Evolutionary conservation across 192 early-diverging fungal genomes (phyloP).

Genomic region (Backusella sp.): DNA sequence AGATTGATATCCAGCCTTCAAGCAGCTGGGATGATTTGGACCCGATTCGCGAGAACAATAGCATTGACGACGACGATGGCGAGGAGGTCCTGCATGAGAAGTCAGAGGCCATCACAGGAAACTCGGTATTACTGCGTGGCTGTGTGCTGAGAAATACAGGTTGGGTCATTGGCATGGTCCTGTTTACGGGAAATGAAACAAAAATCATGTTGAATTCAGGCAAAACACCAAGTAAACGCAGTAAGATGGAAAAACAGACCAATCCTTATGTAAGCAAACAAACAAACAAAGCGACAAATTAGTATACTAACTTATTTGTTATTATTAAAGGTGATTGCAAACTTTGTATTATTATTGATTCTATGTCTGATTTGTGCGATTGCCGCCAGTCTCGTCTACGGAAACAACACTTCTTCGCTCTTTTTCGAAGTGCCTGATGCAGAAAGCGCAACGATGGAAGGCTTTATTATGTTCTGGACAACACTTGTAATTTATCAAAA

Average conservation of each 20-base stretch:
- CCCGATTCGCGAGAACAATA: neutral
- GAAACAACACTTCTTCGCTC: constrained; percentile 47
- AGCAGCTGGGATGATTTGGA: neutral
- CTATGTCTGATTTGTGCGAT: constrained; percentile 74
- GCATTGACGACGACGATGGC: neutral
- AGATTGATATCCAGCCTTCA: constrained; percentile 14
- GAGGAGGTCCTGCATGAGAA: constrained; percentile 27
- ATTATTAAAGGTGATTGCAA: constrained; percentile 58
- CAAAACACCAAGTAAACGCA: constrained; percentile 65
- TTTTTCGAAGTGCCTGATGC: constrained; percentile 50
- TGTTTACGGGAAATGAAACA: constrained; percentile 76
- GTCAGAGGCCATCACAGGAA: constrained; percentile 54
- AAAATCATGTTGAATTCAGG: constrained; percentile 80
- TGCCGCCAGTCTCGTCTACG: constrained; percentile 62
- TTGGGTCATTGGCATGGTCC: constrained; percentile 70
- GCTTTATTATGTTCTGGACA: constrained; percentile 73
- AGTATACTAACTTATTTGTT: no score
- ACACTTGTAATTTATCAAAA: constrained; percentile 91
- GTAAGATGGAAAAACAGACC: constrained; percentile 66
- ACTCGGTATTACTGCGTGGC: constrained; percentile 69
- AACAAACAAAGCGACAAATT: neutral
- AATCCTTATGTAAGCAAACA: constrained; percentile 57
- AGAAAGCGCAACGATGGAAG: constrained; percentile 54
- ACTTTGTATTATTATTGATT: constrained; percentile 78
- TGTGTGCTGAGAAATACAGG: constrained; percentile 73